Conservation (phyloP, 208 protist genomes). For the Leishmania amazonensis region DNA sequence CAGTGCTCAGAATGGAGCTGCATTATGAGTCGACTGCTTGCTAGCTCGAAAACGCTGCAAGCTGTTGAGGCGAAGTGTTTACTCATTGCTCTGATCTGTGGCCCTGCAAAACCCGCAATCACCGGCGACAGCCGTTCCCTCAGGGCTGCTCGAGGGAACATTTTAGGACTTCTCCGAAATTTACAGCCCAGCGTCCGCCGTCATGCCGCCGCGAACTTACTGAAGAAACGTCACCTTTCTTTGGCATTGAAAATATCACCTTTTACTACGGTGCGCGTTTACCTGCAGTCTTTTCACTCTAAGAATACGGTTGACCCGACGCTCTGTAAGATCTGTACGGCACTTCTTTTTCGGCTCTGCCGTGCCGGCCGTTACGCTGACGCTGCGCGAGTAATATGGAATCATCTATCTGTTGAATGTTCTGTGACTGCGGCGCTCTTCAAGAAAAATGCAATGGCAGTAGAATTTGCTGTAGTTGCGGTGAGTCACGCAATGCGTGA, state of each 20-base stretch:
- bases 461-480: slow-evolving; percentile 36
- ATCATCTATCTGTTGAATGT: slow-evolving; percentile 54
- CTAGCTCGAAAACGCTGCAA: slow-evolving; percentile 16
- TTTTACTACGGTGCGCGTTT: slow-evolving; percentile 30
- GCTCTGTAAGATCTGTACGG: slow-evolving; percentile 37
- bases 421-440: slow-evolving; percentile 21
- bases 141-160: neutral
- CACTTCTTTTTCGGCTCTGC: slow-evolving; percentile 35
- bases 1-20: neutral
- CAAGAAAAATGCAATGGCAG: slow-evolving; percentile 8
- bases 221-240: slow-evolving; percentile 41
- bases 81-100: slow-evolving; percentile 8
- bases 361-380: slow-evolving; percentile 27
- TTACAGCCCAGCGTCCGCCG: slow-evolving; percentile 20
- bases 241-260: slow-evolving; percentile 41
- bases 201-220: slow-evolving; percentile 20
- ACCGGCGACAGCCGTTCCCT: neutral
- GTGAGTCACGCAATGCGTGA: slow-evolving; percentile 50
- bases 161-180: slow-evolving; percentile 28
- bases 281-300: slow-evolving; percentile 46
- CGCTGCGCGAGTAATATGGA: slow-evolving; percentile 64
- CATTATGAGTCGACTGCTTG: slow-evolving; percentile 9
- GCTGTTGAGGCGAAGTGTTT: slow-evolving; percentile 20
- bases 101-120: neutral
- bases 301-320: slow-evolving; percentile 18